phyloP scores from a whole-genome alignment of 768 basidiomycete genomes.

The Pleurotus tuoliensis region DNA sequence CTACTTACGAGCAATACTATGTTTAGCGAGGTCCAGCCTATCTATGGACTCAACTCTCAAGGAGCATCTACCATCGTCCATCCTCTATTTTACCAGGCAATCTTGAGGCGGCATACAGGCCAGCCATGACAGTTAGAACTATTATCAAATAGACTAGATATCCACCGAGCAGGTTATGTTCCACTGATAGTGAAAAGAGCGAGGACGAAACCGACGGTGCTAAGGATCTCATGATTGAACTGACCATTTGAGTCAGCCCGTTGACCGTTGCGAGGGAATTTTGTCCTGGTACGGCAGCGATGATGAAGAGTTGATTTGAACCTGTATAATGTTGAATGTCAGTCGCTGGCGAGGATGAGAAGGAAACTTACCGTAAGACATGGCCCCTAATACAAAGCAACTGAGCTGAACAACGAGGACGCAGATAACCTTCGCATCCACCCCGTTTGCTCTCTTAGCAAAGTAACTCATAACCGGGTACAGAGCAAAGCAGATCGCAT shows the following conservation, averaged over 20 bases:
- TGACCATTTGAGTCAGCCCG: constrained; percentile 51
- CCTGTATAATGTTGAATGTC: constrained; percentile 27
- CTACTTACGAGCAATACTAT: no score
- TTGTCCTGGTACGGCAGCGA: constrained; percentile 35
- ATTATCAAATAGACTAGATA: constrained; percentile 37
- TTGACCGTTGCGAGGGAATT: constrained; percentile 48
- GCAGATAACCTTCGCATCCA: constrained; percentile 26
- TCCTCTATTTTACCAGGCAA: not conserved
- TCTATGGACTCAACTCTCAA: not conserved
- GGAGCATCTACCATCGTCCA: not conserved
- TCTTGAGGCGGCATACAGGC: not conserved
- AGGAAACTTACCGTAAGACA: constrained; percentile 32
- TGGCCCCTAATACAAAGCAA: constrained; percentile 21
- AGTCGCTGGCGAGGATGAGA: not conserved
- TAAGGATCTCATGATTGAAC: constrained; percentile 43
- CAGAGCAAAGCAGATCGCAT: constrained; percentile 21
- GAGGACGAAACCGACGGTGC: constrained; percentile 54
- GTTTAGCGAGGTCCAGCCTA: no score
- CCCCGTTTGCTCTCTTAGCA: constrained; percentile 26
- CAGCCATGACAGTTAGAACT: constrained; percentile 10
- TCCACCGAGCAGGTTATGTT: constrained; percentile 41
- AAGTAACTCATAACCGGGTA: constrained; percentile 34
- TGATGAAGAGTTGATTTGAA: constrained; percentile 42
- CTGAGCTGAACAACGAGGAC: constrained; percentile 30
- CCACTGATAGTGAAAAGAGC: constrained; percentile 49